Evolutionary conservation across 202 grass and related monocot genomes (phyloP).

Genomic region (Schoenoplectus tabernaemontani): DNA sequence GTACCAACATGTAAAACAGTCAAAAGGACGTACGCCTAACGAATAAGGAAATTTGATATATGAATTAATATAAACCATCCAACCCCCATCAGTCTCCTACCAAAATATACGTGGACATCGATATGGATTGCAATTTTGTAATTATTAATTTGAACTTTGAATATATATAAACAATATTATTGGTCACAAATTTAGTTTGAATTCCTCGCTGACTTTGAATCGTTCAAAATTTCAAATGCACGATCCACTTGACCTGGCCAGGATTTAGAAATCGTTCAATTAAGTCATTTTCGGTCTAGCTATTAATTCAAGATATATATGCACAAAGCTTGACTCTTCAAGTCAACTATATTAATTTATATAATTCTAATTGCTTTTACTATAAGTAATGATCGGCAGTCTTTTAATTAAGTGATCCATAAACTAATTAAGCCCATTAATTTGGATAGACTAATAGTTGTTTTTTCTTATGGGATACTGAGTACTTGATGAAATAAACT

Average conservation of each 20-base stretch:
- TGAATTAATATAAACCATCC: background rate
- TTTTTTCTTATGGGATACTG: too few species aligned
- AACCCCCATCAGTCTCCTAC: background rate
- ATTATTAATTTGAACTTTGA: background rate
- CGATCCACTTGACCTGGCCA: background rate
- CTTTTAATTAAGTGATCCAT: too few species aligned
- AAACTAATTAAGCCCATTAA: too few species aligned
- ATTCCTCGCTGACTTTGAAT: too few species aligned
- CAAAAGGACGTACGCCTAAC: too few species aligned
- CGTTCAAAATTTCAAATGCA: background rate
- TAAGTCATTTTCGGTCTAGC: background rate
- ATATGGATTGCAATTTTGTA: background rate
- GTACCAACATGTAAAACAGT: background rate
- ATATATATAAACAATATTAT: background rate
- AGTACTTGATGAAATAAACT: background rate
- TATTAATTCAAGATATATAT: background rate
- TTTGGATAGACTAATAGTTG: too few species aligned
- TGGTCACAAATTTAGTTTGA: background rate
- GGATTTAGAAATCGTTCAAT: background rate
- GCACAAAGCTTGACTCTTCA: background rate
- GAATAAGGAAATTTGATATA: background rate
- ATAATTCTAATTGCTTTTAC: background rate
- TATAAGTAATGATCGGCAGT: too few species aligned
- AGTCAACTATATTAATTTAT: too few species aligned
- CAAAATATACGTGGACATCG: background rate